phyloP scores from a whole-genome alignment of 2,329 filamentous ascomycete species.

The Aspergillus fijiensis region DNA sequence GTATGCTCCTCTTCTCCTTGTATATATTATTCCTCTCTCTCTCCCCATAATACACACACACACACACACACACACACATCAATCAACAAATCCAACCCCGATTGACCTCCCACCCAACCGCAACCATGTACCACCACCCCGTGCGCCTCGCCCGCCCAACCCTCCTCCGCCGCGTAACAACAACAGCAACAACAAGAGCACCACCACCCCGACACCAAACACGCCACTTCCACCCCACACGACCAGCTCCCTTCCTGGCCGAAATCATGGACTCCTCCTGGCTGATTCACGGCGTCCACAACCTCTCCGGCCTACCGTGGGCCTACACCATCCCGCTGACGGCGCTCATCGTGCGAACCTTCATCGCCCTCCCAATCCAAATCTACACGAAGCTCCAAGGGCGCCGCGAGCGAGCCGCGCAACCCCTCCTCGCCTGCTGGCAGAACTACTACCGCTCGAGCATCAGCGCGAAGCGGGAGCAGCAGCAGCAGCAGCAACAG shows the following conservation, averaged over 20 bases:
- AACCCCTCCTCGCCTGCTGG: conserved; percentile 46
- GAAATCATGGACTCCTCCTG: conserved; percentile 47
- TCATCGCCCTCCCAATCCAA: conserved; percentile 50
- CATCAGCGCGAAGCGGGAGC: background rate
- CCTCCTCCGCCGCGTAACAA: background rate
- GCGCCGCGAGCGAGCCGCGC: conserved; percentile 43
- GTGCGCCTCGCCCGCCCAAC: background rate
- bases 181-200: conserved; percentile 4
- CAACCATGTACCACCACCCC: background rate
- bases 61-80: background rate
- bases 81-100: background rate
- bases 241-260: conserved; percentile 43
- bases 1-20: too few species aligned
- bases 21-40: too few species aligned
- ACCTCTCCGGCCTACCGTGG: conserved; percentile 53
- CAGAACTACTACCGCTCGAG: conserved; percentile 17
- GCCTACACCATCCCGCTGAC: conserved; percentile 55
- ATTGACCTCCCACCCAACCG: background rate
- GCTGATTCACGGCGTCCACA: conserved; percentile 53
- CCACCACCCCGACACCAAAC: conserved; percentile 17
- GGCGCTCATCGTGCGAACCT: conserved; percentile 52
- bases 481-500: background rate
- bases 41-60: background rate
- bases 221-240: conserved; percentile 54
- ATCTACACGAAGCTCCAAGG: conserved; percentile 43